phyloP scores from a whole-genome alignment of 1,284 basidiomycete species.

The Trametes versicolor region DNA sequence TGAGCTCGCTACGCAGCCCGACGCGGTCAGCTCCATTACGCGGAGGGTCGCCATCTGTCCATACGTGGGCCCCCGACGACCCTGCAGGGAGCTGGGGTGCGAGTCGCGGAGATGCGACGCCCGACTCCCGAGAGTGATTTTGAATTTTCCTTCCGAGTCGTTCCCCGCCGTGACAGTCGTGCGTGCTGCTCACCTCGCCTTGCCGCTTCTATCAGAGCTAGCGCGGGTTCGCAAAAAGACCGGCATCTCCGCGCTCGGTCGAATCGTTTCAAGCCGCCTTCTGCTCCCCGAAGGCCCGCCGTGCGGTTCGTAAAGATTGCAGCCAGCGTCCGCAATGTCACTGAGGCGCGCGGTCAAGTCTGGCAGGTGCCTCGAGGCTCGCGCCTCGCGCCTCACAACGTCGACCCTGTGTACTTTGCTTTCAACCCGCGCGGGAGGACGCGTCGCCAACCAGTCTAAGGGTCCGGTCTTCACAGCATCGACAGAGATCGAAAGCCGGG shows the following conservation, averaged over 20 bases:
- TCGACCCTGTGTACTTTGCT: neutral
- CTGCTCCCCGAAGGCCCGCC: neutral
- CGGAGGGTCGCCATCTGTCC: neutral
- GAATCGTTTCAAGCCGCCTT: neutral
- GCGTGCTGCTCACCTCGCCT: neutral
- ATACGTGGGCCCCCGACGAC: neutral
- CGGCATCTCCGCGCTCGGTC: neutral
- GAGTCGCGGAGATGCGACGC: conserved; percentile 4
- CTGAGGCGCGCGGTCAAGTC: neutral
- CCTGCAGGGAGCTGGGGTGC: neutral
- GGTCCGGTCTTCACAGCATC: neutral
- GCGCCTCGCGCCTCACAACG: neutral
- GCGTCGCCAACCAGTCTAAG: neutral
- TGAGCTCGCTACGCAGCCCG: neutral
- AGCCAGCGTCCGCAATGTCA: neutral
- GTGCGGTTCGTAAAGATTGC: neutral
- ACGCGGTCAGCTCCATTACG: neutral
- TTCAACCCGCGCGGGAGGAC: neutral
- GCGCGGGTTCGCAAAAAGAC: neutral
- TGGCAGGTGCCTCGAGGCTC: neutral
- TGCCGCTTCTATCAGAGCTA: conserved; percentile 1
- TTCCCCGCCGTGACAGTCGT: neutral
- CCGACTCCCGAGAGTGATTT: conserved; percentile 1
- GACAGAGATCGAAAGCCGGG: neutral
- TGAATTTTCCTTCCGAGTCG: neutral